phyloP scores from a whole-genome alignment of 2,329 filamentous ascomycete species.

The Xylaria digitata region DNA sequence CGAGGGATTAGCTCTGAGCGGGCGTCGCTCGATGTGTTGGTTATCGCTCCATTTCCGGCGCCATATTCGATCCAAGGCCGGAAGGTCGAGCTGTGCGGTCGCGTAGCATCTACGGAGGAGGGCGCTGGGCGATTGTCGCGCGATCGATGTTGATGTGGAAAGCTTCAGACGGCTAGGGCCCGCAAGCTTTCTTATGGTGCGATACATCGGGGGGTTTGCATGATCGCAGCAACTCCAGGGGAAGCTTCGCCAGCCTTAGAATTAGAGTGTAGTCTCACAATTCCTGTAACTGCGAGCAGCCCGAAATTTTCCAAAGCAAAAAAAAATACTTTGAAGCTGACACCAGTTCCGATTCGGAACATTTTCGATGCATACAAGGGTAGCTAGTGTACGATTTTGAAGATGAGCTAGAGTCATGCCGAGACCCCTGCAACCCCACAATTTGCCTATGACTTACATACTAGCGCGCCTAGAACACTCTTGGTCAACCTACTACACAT shows the following conservation, averaged over 20 bases:
- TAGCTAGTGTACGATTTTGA: too few relatives aligned
- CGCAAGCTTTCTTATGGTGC: constrained; percentile 40
- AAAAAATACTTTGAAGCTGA: constrained; percentile 4
- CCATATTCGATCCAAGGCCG: constrained; percentile 64
- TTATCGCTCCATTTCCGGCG: constrained; percentile 56
- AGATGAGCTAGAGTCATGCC: too few relatives aligned
- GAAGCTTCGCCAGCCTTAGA: background rate
- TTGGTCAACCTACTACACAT: too few relatives aligned
- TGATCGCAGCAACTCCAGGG: constrained; percentile 25
- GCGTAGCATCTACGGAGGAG: constrained; percentile 39
- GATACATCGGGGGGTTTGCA: constrained; percentile 44
- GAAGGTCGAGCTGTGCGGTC: constrained; percentile 56
- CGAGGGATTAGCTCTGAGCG: background rate
- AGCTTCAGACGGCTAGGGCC: constrained; percentile 41
- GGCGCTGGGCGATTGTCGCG: constrained; percentile 11
- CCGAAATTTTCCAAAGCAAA: background rate
- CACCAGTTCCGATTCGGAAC: constrained; percentile 6
- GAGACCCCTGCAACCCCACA: too few relatives aligned
- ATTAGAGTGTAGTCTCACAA: background rate
- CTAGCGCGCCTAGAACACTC: too few relatives aligned
- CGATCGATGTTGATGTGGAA: constrained; percentile 24
- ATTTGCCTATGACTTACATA: too few relatives aligned
- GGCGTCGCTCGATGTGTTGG: constrained; percentile 15
- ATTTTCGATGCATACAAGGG: background rate
- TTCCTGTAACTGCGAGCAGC: background rate